Evolutionary conservation across 495 filamentous ascomycete genomes (phyloP).

Genomic region (Daldinia bambusicola): DNA sequence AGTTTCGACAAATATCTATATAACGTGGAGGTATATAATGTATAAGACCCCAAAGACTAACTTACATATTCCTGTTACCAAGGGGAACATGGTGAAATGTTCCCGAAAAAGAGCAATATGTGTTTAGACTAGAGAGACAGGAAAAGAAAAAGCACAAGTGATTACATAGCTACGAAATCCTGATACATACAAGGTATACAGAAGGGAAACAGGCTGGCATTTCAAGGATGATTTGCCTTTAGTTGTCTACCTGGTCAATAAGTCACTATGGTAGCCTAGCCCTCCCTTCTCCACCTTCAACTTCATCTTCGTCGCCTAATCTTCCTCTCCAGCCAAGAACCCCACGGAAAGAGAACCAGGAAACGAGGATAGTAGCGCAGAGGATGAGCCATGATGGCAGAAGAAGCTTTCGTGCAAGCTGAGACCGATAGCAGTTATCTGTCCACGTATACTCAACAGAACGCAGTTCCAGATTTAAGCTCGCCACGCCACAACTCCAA

Average conservation of each 20-base stretch:
- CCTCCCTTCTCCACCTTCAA: background rate
- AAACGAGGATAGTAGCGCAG: background rate
- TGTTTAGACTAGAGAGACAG: no score
- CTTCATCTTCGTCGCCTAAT: background rate
- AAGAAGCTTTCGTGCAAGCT: background rate
- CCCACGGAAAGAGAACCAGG: background rate
- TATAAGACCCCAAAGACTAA: no score
- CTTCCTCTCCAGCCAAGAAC: background rate
- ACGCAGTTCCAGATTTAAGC: background rate
- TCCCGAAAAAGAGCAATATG: no score
- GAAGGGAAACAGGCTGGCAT: no score
- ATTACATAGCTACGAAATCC: no score
- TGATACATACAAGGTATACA: background rate
- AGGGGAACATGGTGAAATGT: no score
- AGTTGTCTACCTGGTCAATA: background rate
- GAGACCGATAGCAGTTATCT: background rate
- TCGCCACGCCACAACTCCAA: background rate
- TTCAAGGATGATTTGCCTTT: background rate
- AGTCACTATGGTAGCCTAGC: background rate
- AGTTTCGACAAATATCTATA: no score
- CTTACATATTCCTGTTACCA: no score
- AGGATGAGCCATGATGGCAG: background rate
- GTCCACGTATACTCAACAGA: background rate
- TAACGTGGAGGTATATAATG: no score
- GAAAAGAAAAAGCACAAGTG: no score